Evolutionary conservation across 177 flowering plant genomes (phyloP), one percentile per base, ranked within the genome.

Genomic region (Tripterygium wilfordii): DNA sequence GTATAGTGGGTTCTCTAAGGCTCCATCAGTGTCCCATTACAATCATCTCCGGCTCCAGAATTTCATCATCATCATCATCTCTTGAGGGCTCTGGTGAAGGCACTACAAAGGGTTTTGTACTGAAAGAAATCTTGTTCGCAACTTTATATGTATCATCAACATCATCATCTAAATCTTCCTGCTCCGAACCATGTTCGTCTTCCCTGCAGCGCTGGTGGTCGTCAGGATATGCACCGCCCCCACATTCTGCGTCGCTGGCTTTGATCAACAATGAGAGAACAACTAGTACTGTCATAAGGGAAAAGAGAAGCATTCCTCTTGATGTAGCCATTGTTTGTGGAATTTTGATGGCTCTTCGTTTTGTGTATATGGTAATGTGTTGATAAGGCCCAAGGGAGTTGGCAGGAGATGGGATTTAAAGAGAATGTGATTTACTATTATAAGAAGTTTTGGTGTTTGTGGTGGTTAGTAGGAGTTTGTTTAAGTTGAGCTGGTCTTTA

Each of bases 131-230:
- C 2, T 45, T 22, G 30, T 56, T 56, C 10, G 52, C 42, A 23
- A 45, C 22, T 44, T 45, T 62, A 53, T 31, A 62, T 10, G 66
- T 51, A 13, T 56, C 66, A 23, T 62, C 61, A 7, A 56, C 17
- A 25, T 62, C 66, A 27, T 56, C 61, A 2, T 62, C 57, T 3
- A 19, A 38, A 1, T 24, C 52, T n/a, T n/a, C n/a, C n/a, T n/a
- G n/a, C n/a, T n/a, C n/a, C n/a, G n/a, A n/a, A 10, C 0, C 13
- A 5, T 14, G 20, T 5, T 55, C 15, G 0, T 35, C 54, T 8
- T 15, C 53, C 7, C 0, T 6, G 38, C 58, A 53, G 5, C 27
- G 45, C 3, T 54, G 37, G 42, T 45, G 26, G 21, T 51, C 35
- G 3, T 44, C 46, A 0, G 24, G 21, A 8, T 58, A 19, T 0